Base-by-base conservation (phyloP, 495 filamentous ascomycete genomes). In the Xylaria longipes region DNA sequence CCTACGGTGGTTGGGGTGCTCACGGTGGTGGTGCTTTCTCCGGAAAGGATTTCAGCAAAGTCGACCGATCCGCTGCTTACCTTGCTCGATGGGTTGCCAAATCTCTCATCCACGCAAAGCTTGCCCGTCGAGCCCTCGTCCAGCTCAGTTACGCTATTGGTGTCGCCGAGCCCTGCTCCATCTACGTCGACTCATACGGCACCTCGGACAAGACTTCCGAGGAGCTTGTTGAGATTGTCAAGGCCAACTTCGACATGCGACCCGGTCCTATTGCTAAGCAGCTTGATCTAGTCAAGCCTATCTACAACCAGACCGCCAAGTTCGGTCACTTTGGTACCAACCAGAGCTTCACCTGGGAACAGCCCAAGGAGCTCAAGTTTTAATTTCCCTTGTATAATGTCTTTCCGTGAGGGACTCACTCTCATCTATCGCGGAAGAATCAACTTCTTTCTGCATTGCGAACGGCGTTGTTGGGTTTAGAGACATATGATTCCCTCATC, bases 11-110 rank as follows among this genome's bases (percentile, higher is more conserved):
- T 78, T 99, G 96, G 96, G 96, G 96, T 86, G 96, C 96, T 76
- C 96, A 99, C 88, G 96, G 96, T 89, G 96, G 96, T 87, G 96
- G 96, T 89, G 96, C 96, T 83, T 99, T 99, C 92, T 98, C 96
- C 80, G 96, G 96, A 81, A 99, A 99, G 91, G 96, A 99, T 83
- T 99, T 97, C 92, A 97, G 94, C 86, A 99, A 99, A 89, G 96
- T 99, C 84, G 96, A 99, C 82, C 93, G 96, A 76, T 98, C 95
- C 39, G 96, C 96, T 75, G 96, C 96, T 78, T 99, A 99, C 86
- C 89, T 97, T 74, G 94, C 91, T 77, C 93, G 96, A 77, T 99
- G 96, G 96, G 93, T 99, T 82, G 96, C 96, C 82, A 99, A 99
- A 90, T 99, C 96, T 52, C 88, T 99, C 73, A 93, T 99, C 71